Percentiles rank a stretch among this genome's conserved stretches.
Evolutionary conservation across 164 flowering plant species (phyloP).

Genomic region (Piper betle): DNA sequence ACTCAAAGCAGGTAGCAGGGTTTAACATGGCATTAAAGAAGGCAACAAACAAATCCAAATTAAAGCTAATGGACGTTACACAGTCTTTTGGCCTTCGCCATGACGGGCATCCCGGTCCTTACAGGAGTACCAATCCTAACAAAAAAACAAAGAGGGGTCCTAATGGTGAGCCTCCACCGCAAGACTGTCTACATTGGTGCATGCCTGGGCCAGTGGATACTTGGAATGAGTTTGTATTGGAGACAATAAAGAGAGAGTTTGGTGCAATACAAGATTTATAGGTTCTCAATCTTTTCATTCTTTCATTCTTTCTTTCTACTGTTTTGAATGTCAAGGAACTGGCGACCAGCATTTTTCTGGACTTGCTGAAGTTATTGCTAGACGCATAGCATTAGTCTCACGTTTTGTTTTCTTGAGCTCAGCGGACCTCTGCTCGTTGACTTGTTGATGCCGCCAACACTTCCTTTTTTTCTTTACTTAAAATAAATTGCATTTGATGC

Average conservation of each 20-base stretch:
- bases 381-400: too few relatives aligned
- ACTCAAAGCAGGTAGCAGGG: slow-evolving; percentile 62
- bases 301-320: too few relatives aligned
- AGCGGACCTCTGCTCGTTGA: too few relatives aligned
- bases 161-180: slow-evolving; percentile 86
- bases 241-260: slow-evolving; percentile 50
- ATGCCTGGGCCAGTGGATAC: slow-evolving; percentile 99
- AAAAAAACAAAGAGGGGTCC: slow-evolving; percentile 76
- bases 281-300: too few relatives aligned
- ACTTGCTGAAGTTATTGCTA: too few relatives aligned
- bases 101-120: slow-evolving; percentile 98
- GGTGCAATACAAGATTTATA: background rate
- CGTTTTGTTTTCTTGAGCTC: too few relatives aligned
- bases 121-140: slow-evolving; percentile 72
- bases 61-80: slow-evolving; percentile 82
- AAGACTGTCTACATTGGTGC: slow-evolving; percentile 99
- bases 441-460: too few relatives aligned
- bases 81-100: slow-evolving; percentile 55
- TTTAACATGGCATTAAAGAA: slow-evolving; percentile 49
- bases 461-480: too few relatives aligned
- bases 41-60: slow-evolving; percentile 33
- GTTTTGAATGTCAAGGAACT: too few relatives aligned
- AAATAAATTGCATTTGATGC: too few relatives aligned
- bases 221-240: slow-evolving; percentile 88
- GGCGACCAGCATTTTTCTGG: too few relatives aligned